A percentile compares a stretch with the other conserved stretches of the same genome.
These are phyloP conservation scores for Sporothrix luriei DNA, from an alignment of 2,329 filamentous ascomycete genomes.

Conservation along the genomic window DNA sequence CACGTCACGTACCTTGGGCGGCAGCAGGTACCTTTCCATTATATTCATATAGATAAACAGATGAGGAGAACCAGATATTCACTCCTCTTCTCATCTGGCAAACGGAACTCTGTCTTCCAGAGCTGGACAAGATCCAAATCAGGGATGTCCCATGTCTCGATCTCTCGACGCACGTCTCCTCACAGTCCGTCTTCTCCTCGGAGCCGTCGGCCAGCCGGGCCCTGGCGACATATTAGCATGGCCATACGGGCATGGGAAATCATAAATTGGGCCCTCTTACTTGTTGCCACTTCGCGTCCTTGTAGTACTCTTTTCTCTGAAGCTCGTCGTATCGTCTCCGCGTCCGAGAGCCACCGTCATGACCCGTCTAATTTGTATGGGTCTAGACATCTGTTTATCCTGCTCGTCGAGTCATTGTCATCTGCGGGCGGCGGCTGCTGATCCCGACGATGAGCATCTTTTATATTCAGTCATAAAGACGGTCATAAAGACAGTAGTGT, in stretches of 20 bases:
- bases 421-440: neutral
- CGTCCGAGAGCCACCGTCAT: neutral
- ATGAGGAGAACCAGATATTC: neutral
- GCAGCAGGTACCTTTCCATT: neutral
- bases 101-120: slow-evolving; percentile 12
- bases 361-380: slow-evolving; percentile 6
- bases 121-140: neutral
- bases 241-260: neutral
- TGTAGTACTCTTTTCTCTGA: neutral
- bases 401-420: neutral
- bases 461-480: too few relatives aligned
- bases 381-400: neutral
- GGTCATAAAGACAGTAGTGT: too few relatives aligned
- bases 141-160: neutral
- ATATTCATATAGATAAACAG: too few relatives aligned
- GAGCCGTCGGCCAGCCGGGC: slow-evolving; percentile 8
- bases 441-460: neutral
- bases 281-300: neutral
- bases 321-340: neutral
- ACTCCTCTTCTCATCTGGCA: neutral
- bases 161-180: too few relatives aligned
- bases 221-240: neutral
- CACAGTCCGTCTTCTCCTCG: neutral
- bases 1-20: neutral
- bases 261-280: too few relatives aligned